These are phyloP conservation scores for Tricholoma flavovirens DNA, from an alignment of 768 basidiomycete species.

Conservation along the genomic window DNA sequence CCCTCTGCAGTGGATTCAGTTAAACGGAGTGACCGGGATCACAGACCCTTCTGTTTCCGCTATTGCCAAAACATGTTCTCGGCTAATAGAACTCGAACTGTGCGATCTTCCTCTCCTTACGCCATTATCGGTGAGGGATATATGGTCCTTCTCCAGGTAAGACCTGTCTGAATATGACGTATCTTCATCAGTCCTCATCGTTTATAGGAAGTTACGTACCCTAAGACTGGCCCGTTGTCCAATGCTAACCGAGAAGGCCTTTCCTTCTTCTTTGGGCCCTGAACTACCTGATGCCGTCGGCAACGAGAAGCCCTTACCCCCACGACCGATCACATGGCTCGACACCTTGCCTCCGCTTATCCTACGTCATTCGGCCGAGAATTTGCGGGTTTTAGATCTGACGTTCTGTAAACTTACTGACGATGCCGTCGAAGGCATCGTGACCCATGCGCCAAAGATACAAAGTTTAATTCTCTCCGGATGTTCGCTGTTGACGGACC, in stretches of 20 bases:
- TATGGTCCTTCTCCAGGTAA: slow-evolving; percentile 73
- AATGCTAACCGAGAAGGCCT: slow-evolving; percentile 71
- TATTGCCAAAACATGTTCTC: slow-evolving; percentile 69
- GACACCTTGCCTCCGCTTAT: slow-evolving; percentile 59
- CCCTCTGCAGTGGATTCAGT: slow-evolving; percentile 66
- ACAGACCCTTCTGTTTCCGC: slow-evolving; percentile 57
- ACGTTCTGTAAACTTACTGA: slow-evolving; percentile 75
- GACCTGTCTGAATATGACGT: slow-evolving; percentile 16
- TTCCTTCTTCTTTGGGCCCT: slow-evolving; percentile 48
- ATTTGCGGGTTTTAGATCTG: slow-evolving; percentile 75
- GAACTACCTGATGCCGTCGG: slow-evolving; percentile 17
- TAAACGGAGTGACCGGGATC: slow-evolving; percentile 64
- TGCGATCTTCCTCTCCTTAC: slow-evolving; percentile 65
- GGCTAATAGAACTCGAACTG: slow-evolving; percentile 79
- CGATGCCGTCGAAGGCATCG: slow-evolving; percentile 66
- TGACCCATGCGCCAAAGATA: slow-evolving; percentile 70
- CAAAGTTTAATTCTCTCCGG: slow-evolving; percentile 74
- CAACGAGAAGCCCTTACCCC: slow-evolving; percentile 48
- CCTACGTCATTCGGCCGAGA: slow-evolving; percentile 60
- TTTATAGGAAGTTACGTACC: slow-evolving; percentile 57
- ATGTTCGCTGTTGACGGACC: slow-evolving; percentile 71
- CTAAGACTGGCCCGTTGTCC: slow-evolving; percentile 76
- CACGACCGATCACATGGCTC: slow-evolving; percentile 53
- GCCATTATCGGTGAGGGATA: slow-evolving; percentile 62
- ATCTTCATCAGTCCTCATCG: slow-evolving; percentile 7